Percentiles rank a stretch among this genome's conserved stretches.
Evolutionary conservation across 2,329 filamentous ascomycete species (phyloP).

Genomic region (Metarhizium humberi): DNA sequence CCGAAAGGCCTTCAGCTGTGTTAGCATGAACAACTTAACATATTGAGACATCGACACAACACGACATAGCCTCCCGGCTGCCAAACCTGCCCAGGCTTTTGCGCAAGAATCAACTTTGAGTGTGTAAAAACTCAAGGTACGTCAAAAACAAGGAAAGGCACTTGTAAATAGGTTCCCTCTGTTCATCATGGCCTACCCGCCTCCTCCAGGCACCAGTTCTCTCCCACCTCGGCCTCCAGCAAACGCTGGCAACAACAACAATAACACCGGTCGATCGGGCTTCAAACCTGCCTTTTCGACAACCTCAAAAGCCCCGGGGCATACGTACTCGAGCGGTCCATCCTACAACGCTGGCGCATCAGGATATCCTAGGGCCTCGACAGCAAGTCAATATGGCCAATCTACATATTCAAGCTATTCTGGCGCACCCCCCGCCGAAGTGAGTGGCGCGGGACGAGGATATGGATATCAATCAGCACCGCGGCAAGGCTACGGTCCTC

Average conservation of each 20-base stretch:
- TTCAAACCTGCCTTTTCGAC: conserved; percentile 43
- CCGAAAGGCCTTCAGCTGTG: background rate
- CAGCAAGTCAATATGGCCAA: conserved; percentile 6
- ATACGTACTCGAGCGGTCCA: conserved; percentile 25
- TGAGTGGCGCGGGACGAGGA: conserved; percentile 2
- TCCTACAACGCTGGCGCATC: conserved; percentile 19
- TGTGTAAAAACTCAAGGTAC: conserved; percentile 40
- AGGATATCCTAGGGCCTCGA: background rate
- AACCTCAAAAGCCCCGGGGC: conserved; percentile 22
- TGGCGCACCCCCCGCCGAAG: conserved; percentile 20
- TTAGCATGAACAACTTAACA: background rate
- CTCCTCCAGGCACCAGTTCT: conserved; percentile 60
- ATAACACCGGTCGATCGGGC: conserved; percentile 24
- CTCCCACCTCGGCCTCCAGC: conserved; percentile 72
- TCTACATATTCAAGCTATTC: conserved; percentile 20
- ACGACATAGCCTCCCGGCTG: background rate
- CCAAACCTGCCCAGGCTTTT: background rate
- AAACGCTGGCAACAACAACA: conserved; percentile 23
- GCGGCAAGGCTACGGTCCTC: conserved; percentile 21
- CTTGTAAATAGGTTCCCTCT: conserved; percentile 19
- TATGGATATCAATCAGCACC: conserved; percentile 13
- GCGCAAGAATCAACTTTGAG: conserved; percentile 21
- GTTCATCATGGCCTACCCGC: conserved; percentile 80
- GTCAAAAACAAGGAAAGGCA: conserved; percentile 16
- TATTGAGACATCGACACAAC: background rate